Conservation (phyloP, 2,329 filamentous ascomycete genomes). For the Graphium sp. region DNA sequence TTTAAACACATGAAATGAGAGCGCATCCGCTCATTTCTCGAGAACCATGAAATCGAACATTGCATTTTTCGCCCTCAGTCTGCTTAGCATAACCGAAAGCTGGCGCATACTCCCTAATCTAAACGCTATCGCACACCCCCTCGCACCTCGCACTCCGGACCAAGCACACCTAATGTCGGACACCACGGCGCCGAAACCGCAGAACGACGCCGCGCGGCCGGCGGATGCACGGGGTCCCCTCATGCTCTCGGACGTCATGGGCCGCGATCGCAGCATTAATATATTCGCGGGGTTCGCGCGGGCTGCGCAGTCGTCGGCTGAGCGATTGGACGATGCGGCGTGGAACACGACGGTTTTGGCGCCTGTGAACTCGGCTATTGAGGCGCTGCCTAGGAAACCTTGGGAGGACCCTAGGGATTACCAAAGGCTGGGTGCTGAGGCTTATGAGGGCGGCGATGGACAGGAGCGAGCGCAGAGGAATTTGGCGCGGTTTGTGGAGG, state of each 20-base stretch:
- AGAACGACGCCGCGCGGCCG: background rate
- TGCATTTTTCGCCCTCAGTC: no score
- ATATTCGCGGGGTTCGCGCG: conserved; percentile 72
- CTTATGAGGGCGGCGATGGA: conserved; percentile 61
- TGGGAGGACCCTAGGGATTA: conserved; percentile 72
- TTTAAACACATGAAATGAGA: no score
- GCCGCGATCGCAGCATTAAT: conserved; percentile 60
- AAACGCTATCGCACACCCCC: no score
- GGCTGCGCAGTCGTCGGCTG: conserved; percentile 51
- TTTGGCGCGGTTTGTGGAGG: conserved; percentile 65
- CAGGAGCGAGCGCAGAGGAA: conserved; percentile 64
- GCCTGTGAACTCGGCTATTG: conserved; percentile 70
- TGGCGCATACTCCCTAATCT: no score
- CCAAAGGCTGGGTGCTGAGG: conserved; percentile 43
- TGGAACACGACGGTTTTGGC: conserved; percentile 74
- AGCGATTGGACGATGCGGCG: conserved; percentile 47
- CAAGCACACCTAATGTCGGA: conserved; percentile 2
- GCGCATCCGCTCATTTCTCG: no score
- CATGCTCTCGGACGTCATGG: conserved; percentile 71
- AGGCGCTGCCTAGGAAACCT: conserved; percentile 64
- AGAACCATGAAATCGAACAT: no score
- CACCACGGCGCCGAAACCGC: no score
- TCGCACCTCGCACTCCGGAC: no score
- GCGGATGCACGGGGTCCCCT: conserved; percentile 22
- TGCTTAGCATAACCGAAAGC: no score